Percentiles rank a stretch among this genome's conserved stretches.
Conservation (phyloP, 2,329 filamentous ascomycete species). For the Zopfia rhizophila region DNA sequence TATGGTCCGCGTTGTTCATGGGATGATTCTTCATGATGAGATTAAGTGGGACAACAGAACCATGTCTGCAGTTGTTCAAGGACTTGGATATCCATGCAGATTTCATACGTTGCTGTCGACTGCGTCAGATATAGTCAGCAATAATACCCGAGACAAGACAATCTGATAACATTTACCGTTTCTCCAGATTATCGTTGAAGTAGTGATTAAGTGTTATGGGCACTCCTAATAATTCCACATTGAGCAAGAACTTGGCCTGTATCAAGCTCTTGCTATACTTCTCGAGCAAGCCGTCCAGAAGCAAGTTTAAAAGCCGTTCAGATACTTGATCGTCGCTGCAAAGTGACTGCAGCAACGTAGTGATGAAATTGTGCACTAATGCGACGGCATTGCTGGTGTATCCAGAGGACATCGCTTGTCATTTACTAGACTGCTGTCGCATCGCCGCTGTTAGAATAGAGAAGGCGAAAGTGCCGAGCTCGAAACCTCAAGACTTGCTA, state of each 20-base stretch:
- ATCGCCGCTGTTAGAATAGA: constrained; percentile 60
- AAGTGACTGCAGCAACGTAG: no score
- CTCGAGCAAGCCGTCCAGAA: constrained; percentile 58
- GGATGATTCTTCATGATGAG: no score
- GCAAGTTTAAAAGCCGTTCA: no score
- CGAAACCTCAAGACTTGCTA: no score
- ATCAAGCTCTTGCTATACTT: constrained; percentile 61
- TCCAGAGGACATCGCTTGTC: constrained; percentile 58
- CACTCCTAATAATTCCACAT: constrained; percentile 59
- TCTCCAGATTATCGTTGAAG: constrained; percentile 61
- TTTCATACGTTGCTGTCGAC: no score
- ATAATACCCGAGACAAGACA: no score
- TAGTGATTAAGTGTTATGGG: constrained; percentile 64
- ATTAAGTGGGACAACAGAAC: no score
- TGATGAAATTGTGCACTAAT: constrained; percentile 64
- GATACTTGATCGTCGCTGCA: no score
- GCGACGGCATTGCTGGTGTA: constrained; percentile 65
- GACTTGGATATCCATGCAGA: no score
- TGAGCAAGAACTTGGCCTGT: constrained; percentile 61
- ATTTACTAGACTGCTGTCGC: constrained; percentile 64
- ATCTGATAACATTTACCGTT: no score
- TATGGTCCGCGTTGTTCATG: constrained; percentile 48
- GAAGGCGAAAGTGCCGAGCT: constrained; percentile 62
- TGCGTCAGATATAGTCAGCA: no score
- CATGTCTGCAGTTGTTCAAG: no score